A percentile compares a stretch with the other conserved stretches of the same genome.
These are phyloP conservation scores for Amylostereum areolatum DNA, from an alignment of 1,284 basidiomycete species.

Conservation along the genomic window DNA sequence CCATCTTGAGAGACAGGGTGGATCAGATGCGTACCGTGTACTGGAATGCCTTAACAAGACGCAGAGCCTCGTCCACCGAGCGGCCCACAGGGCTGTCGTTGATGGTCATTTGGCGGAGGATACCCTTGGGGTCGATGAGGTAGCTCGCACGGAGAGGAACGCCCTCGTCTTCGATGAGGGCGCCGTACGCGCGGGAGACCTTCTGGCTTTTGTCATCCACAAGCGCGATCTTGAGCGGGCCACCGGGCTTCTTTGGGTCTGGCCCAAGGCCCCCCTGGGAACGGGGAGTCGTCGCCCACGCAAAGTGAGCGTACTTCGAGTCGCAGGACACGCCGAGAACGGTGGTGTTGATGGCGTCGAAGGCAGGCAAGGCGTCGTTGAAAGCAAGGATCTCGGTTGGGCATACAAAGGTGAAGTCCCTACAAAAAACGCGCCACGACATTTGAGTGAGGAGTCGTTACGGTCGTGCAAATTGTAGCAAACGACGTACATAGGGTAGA, in stretches of 20 bases:
- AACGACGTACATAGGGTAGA: constrained; percentile 69
- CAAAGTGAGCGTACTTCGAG: constrained; percentile 83
- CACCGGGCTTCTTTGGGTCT: constrained; percentile 25
- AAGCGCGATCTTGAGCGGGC: constrained; percentile 64
- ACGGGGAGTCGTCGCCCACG: constrained; percentile 77
- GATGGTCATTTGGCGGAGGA: constrained; percentile 75
- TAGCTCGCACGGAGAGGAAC: constrained; percentile 84
- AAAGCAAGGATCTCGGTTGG: constrained; percentile 92
- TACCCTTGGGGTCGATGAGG: constrained; percentile 86
- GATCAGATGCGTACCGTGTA: constrained; percentile 52
- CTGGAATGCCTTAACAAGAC: constrained; percentile 89
- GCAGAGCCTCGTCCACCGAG: constrained; percentile 85
- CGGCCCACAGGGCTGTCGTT: constrained; percentile 90
- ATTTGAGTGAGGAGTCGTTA: constrained; percentile 2
- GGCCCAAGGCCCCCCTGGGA: constrained; percentile 86
- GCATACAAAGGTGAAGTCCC: constrained; percentile 84
- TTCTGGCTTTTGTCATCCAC: constrained; percentile 67
- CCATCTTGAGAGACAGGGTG: no score
- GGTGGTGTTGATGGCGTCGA: constrained; percentile 66
- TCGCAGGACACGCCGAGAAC: constrained; percentile 84
- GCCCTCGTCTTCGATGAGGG: constrained; percentile 81
- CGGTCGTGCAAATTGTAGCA: constrained; percentile 6
- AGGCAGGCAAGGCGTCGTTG: constrained; percentile 75
- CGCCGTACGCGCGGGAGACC: constrained; percentile 75
- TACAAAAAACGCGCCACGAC: constrained; percentile 18